Evolutionary conservation across 805 yeast genomes (phyloP), one percentile per base, ranked within the genome.

Genomic region (Saturnispora dispora): DNA sequence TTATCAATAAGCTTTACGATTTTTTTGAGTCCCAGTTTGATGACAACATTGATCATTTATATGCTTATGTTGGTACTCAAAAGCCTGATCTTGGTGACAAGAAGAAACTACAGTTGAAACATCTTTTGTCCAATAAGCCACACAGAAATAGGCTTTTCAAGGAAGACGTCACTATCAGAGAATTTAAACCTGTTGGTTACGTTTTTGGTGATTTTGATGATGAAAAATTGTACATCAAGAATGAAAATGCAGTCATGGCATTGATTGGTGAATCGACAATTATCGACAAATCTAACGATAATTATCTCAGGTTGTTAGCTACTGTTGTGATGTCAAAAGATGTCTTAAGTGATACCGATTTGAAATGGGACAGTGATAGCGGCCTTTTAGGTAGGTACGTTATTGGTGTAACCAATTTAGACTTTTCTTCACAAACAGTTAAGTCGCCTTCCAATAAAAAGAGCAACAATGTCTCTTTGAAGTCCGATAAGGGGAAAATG

Each of bases 81-180:
- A n/a, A 52, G 39, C 7, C 40, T 46, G 17, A 41, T 47, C 23
- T 41, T 30, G 41, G 41, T 37, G 41, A 20, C 22, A 20, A 15
- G 25, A 30, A 18, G 32, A 36, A 15, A 41, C 42, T 45, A 33
- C 46, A 33, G 42, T 50, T 28, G 15, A 42, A 18, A 53, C 54
- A 10, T 11, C 54, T 59, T 7, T 50, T 58, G 47, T 44, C 51
- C 45, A 5, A 51, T 44, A 52, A 71, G 47, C 84, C 85, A 15
- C 55, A 61, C 7, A 72, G 91, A 63, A 58, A 63, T 2, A 76
- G 79, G 51, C 76, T 75, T 50, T 84, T 83, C 60, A 65, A 70
- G 44, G 91, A 85, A 59, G 93, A 85, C 66, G 79, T 83, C 13
- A 65, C 71, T 22, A 68, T 81, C 56, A 78, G 77, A 53, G 89